These are phyloP conservation scores for Sporothrix dimorphospora DNA, from an alignment of 2,329 filamentous ascomycete genomes.

Conservation along the genomic window DNA sequence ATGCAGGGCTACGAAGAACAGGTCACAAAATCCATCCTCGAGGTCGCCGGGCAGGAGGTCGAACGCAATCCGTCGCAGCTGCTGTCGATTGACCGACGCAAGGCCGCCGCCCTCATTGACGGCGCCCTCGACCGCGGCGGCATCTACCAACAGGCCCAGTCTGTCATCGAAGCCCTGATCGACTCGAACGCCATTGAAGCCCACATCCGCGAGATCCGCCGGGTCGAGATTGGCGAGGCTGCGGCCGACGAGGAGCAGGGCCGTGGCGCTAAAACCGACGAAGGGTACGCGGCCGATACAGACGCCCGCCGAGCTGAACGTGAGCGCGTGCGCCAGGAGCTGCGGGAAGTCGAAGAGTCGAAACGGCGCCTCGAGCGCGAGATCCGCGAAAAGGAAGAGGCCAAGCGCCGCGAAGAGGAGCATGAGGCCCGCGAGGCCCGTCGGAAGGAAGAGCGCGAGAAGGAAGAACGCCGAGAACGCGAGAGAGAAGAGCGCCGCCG, in stretches of 20 bases:
- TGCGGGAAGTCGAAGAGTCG: constrained; percentile 63
- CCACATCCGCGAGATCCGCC: constrained; percentile 69
- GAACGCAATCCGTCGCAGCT: constrained; percentile 73
- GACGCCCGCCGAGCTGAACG: constrained; percentile 62
- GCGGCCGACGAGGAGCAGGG: constrained; percentile 66
- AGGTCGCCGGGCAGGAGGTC: constrained; percentile 73
- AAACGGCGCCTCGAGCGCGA: constrained; percentile 61
- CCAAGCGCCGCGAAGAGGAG: constrained; percentile 42
- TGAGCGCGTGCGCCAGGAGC: constrained; percentile 63
- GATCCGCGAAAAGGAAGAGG: constrained; percentile 53
- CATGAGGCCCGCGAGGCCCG: constrained; percentile 41
- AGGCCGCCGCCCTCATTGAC: constrained; percentile 75
- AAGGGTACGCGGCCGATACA: constrained; percentile 71
- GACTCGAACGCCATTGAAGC: constrained; percentile 69
- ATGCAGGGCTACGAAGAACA: constrained; percentile 68
- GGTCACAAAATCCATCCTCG: constrained; percentile 67
- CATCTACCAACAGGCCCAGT: constrained; percentile 72
- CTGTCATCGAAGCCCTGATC: constrained; percentile 68
- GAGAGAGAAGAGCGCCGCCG: constrained; percentile 45
- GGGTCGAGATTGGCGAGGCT: constrained; percentile 69
- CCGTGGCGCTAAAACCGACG: constrained; percentile 72
- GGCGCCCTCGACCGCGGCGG: constrained; percentile 76
- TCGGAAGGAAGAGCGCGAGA: constrained; percentile 43
- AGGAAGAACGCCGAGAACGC: constrained; percentile 48
- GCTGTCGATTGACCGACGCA: constrained; percentile 71